Evolutionary conservation across 108 stramenopile genomes (phyloP).

Genomic region (Cyclostephanos invisitatus): DNA sequence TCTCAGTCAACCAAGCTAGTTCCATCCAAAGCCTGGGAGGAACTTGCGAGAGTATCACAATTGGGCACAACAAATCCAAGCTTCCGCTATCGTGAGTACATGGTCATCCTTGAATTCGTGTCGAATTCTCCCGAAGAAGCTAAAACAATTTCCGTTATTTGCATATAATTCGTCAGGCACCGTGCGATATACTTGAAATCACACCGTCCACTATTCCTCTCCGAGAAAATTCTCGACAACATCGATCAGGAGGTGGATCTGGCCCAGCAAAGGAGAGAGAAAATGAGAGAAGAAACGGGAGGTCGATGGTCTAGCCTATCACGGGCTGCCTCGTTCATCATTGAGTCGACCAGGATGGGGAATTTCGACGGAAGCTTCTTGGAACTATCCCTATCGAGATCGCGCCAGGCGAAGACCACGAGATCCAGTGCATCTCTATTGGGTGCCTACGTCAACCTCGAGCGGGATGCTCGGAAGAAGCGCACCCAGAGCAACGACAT

Average conservation of each 20-base stretch:
- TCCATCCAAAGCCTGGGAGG: constrained; percentile 48
- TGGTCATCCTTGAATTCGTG: not conserved
- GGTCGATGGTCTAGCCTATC: constrained; percentile 16
- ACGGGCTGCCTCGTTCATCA: constrained; percentile 24
- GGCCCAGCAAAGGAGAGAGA: constrained; percentile 31
- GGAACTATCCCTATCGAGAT: constrained; percentile 47
- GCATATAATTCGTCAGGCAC: not conserved
- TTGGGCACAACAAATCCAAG: constrained; percentile 67
- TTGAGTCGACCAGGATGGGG: constrained; percentile 10
- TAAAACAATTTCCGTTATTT: not conserved
- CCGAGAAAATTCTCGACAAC: constrained; percentile 48
- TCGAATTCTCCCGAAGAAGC: not conserved
- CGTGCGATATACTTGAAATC: constrained; percentile 37
- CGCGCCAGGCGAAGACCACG: constrained; percentile 37
- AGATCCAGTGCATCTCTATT: constrained; percentile 49
- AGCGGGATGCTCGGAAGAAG: constrained; percentile 47
- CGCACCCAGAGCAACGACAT: constrained; percentile 15
- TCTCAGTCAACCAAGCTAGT: constrained; percentile 63
- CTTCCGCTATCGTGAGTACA: constrained; percentile 36
- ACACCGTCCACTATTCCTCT: constrained; percentile 50
- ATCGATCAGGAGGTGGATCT: constrained; percentile 48
- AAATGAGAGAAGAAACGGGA: constrained; percentile 11
- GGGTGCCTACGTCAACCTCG: constrained; percentile 69
- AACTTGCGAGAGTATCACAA: constrained; percentile 58
- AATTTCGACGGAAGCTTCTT: constrained; percentile 34